Evolutionary conservation across 805 yeast genomes (phyloP), one percentile per base, ranked within the genome.

Genomic region (Schwanniomyces occidentalis): DNA sequence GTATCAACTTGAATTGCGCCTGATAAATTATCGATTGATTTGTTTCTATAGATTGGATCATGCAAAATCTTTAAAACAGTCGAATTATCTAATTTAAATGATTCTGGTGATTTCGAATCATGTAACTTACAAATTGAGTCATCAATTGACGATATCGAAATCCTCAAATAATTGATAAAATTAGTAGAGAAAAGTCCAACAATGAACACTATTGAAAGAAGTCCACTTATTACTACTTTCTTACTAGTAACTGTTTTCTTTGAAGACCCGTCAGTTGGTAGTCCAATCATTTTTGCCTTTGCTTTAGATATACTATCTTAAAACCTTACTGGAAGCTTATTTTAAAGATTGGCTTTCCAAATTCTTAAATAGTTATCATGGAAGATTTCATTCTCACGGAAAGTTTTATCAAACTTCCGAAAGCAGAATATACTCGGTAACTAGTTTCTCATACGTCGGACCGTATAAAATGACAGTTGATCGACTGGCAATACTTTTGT

Each of bases 1-100:
- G 95, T 84, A 26, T 81, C 80, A 38, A 84, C 69, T 49, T 71
- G 70, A 15, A 85, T 72, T 1, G 91, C 85, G 4, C 75, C 78
- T 6, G 75, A 57, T 37, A 80, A 63, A 44, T 67, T 73, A 8
- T 48, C 50, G 8, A 68, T 71, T 0, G 80, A 69, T 6, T 44
- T 36, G 18, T 51, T 30, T 41, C 60, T 44, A 48, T 52, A 65
- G 5, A 35, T 25, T 12, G 44, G 45, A 35, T 52, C 63, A 27
- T 48, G 37, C 19, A 65, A 28, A 17, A 64, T 61, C 12, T 32
- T 42, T 12, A 52, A 34, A 5, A 54, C 69, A 5, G 65, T 52
- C 3, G 64, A 49, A 37, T 62, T 58, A 41, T 65, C 64, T 3
- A 35, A 31, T 32, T 32, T 10, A 22, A 32, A 24, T 18, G 17